Base-by-base conservation (phyloP, 495 filamentous ascomycete genomes). In the Hypomontagnella monticulosa region DNA sequence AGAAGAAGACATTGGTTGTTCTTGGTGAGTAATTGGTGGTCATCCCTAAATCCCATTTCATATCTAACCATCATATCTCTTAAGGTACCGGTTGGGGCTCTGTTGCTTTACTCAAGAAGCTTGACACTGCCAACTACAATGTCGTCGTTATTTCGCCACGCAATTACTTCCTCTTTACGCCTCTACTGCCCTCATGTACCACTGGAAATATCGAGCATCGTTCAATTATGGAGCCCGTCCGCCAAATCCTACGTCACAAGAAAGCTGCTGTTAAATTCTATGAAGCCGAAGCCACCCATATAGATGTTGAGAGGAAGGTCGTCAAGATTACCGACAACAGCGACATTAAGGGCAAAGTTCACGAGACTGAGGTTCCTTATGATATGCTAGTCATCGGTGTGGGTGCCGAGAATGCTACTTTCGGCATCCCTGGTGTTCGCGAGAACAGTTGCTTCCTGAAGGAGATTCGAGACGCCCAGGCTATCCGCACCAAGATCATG, bases 151-250 rank as follows among this genome's bases (percentile, higher is more conserved):
- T 93, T 76, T 97, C 94, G 40, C 95, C 95, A 55, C 92, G 95
- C 69, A 98, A 98, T 80, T 99, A 95, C 86, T 99, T 99, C 88
- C 90, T 99, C 58, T 99, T 98, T 85, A 99, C 96, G 14, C 95
- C 95, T 40, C 87, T 99, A 43, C 85, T 99, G 40, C 95, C 95
- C 51, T 97, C 93, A 74, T 98, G 96, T 79, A 97, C 95, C 19
- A 97, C 92, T 50, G 95, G 96, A 75, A 89, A 91, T 67, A 94
- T 99, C 73, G 96, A 99, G 82, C 96, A 97, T 82, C 92, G 96
- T 73, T 97, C 93, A 63, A 98, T 99, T 77, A 98, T 99, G 93
- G 95, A 99, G 83, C 95, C 95, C 23, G 87, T 99, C 63, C 90
- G 95, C 62, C 95, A 94, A 76, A 95, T 99, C 75, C 82, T 96